A percentile compares a stretch with the other conserved stretches of the same genome.
Evolutionary conservation across 2,329 filamentous ascomycete species (phyloP).

Genomic region (Diplodia sapinea): DNA sequence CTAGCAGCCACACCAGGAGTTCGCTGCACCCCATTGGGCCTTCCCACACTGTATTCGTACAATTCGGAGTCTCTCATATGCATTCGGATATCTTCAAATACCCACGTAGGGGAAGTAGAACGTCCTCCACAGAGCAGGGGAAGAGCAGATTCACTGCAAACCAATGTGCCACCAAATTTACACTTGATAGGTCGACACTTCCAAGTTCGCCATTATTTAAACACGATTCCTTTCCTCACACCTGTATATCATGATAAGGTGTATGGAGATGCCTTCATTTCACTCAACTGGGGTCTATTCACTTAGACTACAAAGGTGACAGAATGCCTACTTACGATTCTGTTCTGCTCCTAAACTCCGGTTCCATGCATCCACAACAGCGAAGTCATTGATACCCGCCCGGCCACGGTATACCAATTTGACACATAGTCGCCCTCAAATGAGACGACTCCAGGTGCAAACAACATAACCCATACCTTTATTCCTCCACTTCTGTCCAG

Average conservation of each 20-base stretch:
- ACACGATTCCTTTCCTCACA: neutral
- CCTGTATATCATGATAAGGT: neutral
- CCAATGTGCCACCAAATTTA: no score
- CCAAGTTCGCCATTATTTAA: no score
- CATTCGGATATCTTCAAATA: no score
- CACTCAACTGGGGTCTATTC: neutral
- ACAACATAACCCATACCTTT: neutral
- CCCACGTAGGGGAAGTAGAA: no score
- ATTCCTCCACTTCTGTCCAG: slow-evolving; percentile 82
- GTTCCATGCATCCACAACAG: neutral
- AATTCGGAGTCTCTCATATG: no score
- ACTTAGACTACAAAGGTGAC: neutral
- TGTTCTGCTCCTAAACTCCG: neutral
- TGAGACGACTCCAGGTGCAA: neutral
- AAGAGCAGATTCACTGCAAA: no score
- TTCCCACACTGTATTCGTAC: no score
- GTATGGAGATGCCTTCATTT: neutral
- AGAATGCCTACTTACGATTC: neutral
- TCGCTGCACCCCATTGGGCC: neutral
- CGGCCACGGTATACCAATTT: neutral
- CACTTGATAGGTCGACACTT: no score
- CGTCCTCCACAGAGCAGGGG: no score
- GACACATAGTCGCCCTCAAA: neutral
- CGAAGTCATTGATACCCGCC: neutral
- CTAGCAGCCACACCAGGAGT: neutral